These are phyloP conservation scores for Aureobasidium sp. DNA, from an alignment of 2,329 filamentous ascomycete species.

Conservation along the genomic window DNA sequence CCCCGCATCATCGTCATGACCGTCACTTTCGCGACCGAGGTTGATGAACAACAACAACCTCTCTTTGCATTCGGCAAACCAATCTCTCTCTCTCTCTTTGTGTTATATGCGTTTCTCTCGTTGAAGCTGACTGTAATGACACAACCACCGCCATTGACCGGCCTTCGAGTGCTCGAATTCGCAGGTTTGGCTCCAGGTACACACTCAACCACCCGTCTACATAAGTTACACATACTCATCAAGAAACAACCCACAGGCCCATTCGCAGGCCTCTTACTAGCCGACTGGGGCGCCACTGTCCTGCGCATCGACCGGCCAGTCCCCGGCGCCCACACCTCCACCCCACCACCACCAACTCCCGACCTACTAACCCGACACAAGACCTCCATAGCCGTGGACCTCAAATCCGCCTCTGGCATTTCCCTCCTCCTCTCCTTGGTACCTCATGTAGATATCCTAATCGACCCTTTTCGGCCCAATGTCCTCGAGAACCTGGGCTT, in stretches of 20 bases:
- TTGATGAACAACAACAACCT: not conserved
- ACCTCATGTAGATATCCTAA: constrained; percentile 64
- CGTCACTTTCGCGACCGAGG: constrained; percentile 4
- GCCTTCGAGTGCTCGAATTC: constrained; percentile 59
- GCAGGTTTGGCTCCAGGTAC: constrained; percentile 55
- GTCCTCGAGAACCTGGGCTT: constrained; percentile 81
- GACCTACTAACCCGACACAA: constrained; percentile 80
- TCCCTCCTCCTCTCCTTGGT: constrained; percentile 61
- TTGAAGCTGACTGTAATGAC: not conserved
- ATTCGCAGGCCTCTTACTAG: constrained; percentile 80
- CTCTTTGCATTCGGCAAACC: not conserved
- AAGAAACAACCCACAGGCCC: constrained; percentile 51
- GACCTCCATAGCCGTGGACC: constrained; percentile 68
- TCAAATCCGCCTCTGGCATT: constrained; percentile 61
- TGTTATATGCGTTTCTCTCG: not conserved
- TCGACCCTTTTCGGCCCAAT: constrained; percentile 89
- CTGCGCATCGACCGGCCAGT: constrained; percentile 69
- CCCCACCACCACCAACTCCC: constrained; percentile 40
- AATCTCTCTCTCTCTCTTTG: not conserved
- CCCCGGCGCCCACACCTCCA: constrained; percentile 31
- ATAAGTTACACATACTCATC: not conserved
- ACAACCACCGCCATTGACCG: constrained; percentile 44
- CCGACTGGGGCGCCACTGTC: constrained; percentile 82
- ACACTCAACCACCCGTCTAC: constrained; percentile 2
- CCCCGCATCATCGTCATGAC: not conserved